Base-by-base conservation (phyloP, 768 basidiomycete species). In the Gymnopilus dilepis region DNA sequence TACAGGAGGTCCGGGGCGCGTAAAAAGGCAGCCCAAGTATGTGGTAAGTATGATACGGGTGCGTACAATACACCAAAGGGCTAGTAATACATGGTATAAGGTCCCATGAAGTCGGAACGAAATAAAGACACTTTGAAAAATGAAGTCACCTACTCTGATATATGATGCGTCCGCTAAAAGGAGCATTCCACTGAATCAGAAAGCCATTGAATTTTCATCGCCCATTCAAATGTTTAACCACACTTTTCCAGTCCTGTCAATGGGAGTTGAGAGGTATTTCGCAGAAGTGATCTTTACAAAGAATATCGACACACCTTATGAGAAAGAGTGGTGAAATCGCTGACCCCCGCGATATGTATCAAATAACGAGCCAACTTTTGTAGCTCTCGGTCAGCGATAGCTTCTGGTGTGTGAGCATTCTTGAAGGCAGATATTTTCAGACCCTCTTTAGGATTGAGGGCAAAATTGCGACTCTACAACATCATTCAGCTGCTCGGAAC, bases 401-500 rank as follows among this genome's bases (percentile, higher is more conserved):
- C 81, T 65, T 86, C 84, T 9, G 77, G 72, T 8, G 88, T 91
- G 67, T 91, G 88, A 1, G 91, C 91, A 63, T 87, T 83, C 73
- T 89, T 91, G 80, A 91, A 96, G 0, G 94, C 84, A 24, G 84
- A 82, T 26, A 95, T 93, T 74, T 92, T 94, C 38, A 96, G 79
- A 5, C 94, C 94, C 74, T 92, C 87, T 43, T 80, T 82, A 0
- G 92, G 92, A 69, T 97, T 95, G 61, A 95, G 78, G 3, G 94
- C 94, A 74, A 95, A 95, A 70, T 95, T 95, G 15, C 93, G 86
- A 59, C 88, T 85, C 84, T 91, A 62, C 7, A 28, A 52, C 38
- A 58, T 9, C 17, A 45, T 34, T 45, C 43, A 50, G 42, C 57
- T 34, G 66, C 50, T 11, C 63, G 45, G 17, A 7, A 47, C 17